Evolutionary conservation across 257 asterid genomes (phyloP), one percentile per base, ranked within the genome.

Genomic region (Nicotiana sylvestris): DNA sequence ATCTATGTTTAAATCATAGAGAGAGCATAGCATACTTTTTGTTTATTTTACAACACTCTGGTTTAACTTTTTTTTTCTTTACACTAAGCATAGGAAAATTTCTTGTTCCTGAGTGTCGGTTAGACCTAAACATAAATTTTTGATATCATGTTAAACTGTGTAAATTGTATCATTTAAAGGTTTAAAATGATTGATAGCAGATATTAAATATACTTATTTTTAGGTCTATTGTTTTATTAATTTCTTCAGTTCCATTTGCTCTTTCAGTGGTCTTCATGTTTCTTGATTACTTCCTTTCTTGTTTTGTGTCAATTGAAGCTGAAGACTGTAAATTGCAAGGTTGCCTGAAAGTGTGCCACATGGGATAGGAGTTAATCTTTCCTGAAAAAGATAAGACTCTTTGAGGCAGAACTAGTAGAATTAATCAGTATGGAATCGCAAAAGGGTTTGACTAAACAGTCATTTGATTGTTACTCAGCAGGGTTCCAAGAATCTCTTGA

Each of bases 401-500:
- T 84, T 87, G 90, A 82, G 91, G 87, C 83, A 62, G 85, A 86
- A 30, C 49, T 80, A 51, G 82, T 86, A 37, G 60, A 51, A 51
- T 51, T 39, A 43, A 43, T 43, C 49, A 43, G 83, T 82, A 94
- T 95, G 98, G 97, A 94, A 84, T 85, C 90, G 89, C 91, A 87
- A 81, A 80, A 87, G 92, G 94, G 90, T 83, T 81, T 84, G 84
- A 84, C 86, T 88, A 91, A 86, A 77, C 84, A 90, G 3, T 92
- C 97, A 49, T 87, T 95, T 69, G 90, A 83, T 81, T 89, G 97
- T 82, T 95, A 94, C 90, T 89, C 98, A 3, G 81, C 33, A 27
- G 86, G 89, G 93, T 96, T 88, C 82, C 86, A 89, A 84, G 98
- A 93, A 67, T 92, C 92, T 37, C 91, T 96, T 46, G 89, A 91